Evolutionary conservation across 257 asterid species (phyloP).

Genomic region (Nicotiana noctiflora): DNA sequence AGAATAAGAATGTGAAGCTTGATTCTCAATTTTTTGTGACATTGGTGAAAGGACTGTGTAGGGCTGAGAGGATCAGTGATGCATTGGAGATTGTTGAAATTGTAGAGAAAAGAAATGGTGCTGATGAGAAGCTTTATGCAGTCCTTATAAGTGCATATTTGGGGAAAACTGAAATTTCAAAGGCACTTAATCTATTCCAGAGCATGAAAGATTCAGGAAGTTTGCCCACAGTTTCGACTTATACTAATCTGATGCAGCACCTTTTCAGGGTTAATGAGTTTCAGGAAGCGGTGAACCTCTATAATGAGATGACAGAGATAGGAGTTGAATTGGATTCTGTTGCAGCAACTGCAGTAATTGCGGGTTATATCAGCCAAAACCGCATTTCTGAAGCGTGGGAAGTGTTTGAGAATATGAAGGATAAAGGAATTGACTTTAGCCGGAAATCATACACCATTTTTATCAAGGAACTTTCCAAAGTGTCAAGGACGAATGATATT

Average conservation of each 20-base stretch:
- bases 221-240: constrained; percentile 39
- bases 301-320: constrained; percentile 51
- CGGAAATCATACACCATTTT: constrained; percentile 40
- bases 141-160: constrained; percentile 45
- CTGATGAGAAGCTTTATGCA: constrained; percentile 35
- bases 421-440: constrained; percentile 44
- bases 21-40: constrained; percentile 38
- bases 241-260: constrained; percentile 59
- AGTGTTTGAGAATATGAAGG: constrained; percentile 48
- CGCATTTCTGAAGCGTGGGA: constrained; percentile 48
- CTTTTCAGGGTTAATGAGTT: constrained; percentile 50
- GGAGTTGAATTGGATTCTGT: constrained; percentile 53
- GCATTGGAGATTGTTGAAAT: constrained; percentile 77
- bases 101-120: constrained; percentile 45
- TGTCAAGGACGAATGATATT: constrained; percentile 49
- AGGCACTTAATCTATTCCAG: constrained; percentile 50
- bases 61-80: constrained; percentile 53
- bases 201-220: constrained; percentile 44
- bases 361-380: constrained; percentile 55
- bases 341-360: constrained; percentile 56
- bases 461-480: constrained; percentile 64
- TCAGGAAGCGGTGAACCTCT: constrained; percentile 51
- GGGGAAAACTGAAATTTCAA: constrained; percentile 44
- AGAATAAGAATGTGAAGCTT: constrained; percentile 39
- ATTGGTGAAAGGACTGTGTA: constrained; percentile 72